Percentiles rank a stretch among this genome's conserved stretches.
These are phyloP conservation scores for Fusarium tricinctum DNA, from an alignment of 2,329 filamentous ascomycete species.

Conservation along the genomic window DNA sequence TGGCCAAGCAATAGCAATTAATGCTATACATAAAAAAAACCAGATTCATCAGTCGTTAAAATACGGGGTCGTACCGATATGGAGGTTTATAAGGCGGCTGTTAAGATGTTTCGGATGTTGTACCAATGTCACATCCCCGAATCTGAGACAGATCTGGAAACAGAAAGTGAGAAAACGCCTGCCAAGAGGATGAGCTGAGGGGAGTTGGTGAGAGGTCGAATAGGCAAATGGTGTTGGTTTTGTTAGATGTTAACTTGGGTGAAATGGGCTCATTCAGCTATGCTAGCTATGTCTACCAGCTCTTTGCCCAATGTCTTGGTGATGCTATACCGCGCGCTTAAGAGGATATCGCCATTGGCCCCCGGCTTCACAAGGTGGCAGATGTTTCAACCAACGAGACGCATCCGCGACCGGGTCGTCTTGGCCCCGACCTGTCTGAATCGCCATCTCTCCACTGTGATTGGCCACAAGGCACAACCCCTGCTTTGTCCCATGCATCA, in stretches of 20 bases:
- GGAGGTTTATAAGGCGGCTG: not conserved
- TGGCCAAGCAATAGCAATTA: conserved; percentile 6
- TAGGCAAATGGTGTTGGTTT: not conserved
- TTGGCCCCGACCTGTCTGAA: conserved; percentile 29
- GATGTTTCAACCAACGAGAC: conserved; percentile 40
- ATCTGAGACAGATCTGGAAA: conserved; percentile 29
- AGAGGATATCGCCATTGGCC: conserved; percentile 27
- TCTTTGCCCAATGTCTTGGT: not conserved
- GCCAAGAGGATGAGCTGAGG: not conserved
- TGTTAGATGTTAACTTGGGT: not conserved
- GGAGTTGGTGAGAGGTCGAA: not conserved
- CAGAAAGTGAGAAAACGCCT: not conserved
- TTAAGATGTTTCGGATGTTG: conserved; percentile 20
- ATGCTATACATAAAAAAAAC: conserved; percentile 16
- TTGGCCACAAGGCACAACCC: conserved; percentile 29
- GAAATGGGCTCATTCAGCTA: not conserved
- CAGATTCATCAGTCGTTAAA: not conserved
- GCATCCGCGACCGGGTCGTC: conserved; percentile 42
- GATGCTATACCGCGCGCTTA: conserved; percentile 33
- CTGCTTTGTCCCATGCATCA: conserved; percentile 32
- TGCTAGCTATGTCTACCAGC: not conserved
- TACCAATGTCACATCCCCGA: conserved; percentile 32
- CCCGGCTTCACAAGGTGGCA: conserved; percentile 2
- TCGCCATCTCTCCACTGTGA: not conserved
- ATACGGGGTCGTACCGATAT: conserved; percentile 4